Conservation (phyloP, 106 monocot species). For the Dendrobium catenatum region DNA sequence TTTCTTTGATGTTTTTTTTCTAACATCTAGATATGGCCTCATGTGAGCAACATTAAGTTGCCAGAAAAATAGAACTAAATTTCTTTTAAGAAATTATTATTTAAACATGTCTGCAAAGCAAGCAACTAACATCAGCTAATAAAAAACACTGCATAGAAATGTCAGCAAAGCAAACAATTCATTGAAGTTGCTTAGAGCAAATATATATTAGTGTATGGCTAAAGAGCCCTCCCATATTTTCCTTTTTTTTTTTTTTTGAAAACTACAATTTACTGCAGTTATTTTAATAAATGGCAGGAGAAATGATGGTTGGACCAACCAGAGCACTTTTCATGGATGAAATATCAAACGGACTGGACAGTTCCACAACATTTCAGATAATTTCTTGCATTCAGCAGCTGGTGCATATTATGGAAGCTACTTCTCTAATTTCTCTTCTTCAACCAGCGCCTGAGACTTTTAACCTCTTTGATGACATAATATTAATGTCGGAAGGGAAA, state of each 20-base stretch:
- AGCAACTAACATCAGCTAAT: background rate
- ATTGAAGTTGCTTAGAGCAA: background rate
- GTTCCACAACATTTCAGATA: slow-evolving; percentile 14
- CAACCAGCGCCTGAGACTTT: slow-evolving; percentile 19
- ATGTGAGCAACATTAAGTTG: too few relatives aligned
- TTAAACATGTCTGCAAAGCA: background rate
- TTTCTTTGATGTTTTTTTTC: too few relatives aligned
- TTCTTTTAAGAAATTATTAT: too few relatives aligned
- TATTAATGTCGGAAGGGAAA: slow-evolving; percentile 11
- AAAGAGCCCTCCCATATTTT: too few relatives aligned
- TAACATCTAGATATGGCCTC: too few relatives aligned
- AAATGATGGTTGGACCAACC: slow-evolving; percentile 16
- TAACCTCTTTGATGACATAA: slow-evolving; percentile 17
- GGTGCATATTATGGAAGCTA: slow-evolving; percentile 10
- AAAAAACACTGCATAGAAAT: background rate
- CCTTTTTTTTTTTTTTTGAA: too few relatives aligned
- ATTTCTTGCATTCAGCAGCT: slow-evolving; percentile 11
- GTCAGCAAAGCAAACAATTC: background rate
- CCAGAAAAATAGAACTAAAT: too few relatives aligned
- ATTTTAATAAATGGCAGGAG: background rate
- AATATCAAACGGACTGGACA: slow-evolving; percentile 17
- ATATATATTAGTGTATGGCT: too few relatives aligned
- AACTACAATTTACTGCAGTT: background rate
- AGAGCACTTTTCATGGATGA: slow-evolving; percentile 18
- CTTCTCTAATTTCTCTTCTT: slow-evolving; percentile 14